Base-by-base conservation (phyloP, 352 stramenopile genomes). In the Globisporangium paroecandrum region DNA sequence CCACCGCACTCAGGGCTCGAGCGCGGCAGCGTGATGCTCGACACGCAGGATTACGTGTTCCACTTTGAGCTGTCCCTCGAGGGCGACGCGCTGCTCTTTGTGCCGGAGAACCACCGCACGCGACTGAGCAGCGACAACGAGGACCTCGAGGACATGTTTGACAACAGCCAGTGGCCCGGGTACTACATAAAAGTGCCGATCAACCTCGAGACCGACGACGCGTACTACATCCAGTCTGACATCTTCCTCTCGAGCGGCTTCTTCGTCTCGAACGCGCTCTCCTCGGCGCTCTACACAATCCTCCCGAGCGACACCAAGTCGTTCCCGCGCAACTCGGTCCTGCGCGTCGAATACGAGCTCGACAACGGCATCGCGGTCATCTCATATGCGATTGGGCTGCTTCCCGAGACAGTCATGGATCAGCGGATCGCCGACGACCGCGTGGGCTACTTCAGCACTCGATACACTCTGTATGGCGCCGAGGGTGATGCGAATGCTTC, bases 331-430 rank as follows among this genome's bases (percentile, higher is more conserved):
- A 96, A 95, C 55, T 71, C 84, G 36, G 81, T 90, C 59, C 53
- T 95, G 27, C 79, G 85, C 64, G 79, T 90, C 29, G 85, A 95
- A 55, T 95, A 96, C 66, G 78, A 90, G 62, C 64, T 90, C 47
- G 53, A 77, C n/a, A 66, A 76, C 3, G 82, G 82, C 18, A 61
- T 89, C 22, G 68, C 87, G 36, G 65, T 80, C 32, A 76, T 94
- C 38, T 83, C 79, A 49, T 97, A 87, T 60, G 86, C 83, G 12
- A 87, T 97, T 15, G 82, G 85, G 7, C 55, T 92, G 6, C 71
- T 97, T 0, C 89, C 89, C 4, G 74, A 90, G 3, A 70, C 80
- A 13, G 47, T 81, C 7, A 88, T 92, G 78, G 32, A 66, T 1
- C 73, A 82, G 62, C 77, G 86, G 15, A 68, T 89, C 43, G 74